phyloP scores from a whole-genome alignment of 768 basidiomycete genomes.

The Boletus tylopilopsis region DNA sequence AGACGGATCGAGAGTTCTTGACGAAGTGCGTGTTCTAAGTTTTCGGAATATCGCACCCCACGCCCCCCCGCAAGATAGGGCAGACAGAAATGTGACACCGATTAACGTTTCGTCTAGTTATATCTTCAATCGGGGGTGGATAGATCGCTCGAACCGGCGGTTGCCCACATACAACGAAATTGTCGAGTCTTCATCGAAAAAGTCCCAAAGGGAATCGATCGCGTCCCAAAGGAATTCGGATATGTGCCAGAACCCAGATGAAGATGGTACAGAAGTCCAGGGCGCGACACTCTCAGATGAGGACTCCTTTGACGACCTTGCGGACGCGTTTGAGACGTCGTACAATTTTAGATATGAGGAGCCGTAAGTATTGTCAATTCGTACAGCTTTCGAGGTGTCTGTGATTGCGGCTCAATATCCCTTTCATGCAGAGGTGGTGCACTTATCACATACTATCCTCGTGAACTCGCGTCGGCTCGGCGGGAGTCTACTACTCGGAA shows the following conservation, averaged over 20 bases:
- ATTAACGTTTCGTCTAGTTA: constrained; percentile 52
- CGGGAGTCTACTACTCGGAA: constrained; percentile 77
- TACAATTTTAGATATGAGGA: constrained; percentile 99
- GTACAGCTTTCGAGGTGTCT: neutral
- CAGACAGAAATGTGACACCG: neutral
- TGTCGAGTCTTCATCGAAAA: constrained; percentile 39
- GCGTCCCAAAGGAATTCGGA: constrained; percentile 14
- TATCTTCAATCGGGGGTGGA: constrained; percentile 96
- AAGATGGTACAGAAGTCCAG: constrained; percentile 26
- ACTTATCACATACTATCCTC: constrained; percentile 71
- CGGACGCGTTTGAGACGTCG: constrained; percentile 89
- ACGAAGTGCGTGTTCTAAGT: constrained; percentile 61
- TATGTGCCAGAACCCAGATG: constrained; percentile 1
- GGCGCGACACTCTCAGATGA: constrained; percentile 47
- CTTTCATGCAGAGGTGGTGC: constrained; percentile 52
- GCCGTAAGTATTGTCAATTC: constrained; percentile 54
- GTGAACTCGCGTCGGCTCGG: constrained; percentile 63
- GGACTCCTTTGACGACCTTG: constrained; percentile 84
- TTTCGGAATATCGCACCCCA: neutral
- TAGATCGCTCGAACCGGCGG: constrained; percentile 70
- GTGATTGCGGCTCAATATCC: too few species aligned
- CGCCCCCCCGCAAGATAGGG: neutral
- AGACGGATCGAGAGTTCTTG: constrained; percentile 82
- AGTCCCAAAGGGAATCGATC: constrained; percentile 19
- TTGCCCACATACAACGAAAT: constrained; percentile 87